These are phyloP conservation scores for Gillenia trifoliata DNA, from an alignment of 306 rosid genomes.

Conservation along the genomic window DNA sequence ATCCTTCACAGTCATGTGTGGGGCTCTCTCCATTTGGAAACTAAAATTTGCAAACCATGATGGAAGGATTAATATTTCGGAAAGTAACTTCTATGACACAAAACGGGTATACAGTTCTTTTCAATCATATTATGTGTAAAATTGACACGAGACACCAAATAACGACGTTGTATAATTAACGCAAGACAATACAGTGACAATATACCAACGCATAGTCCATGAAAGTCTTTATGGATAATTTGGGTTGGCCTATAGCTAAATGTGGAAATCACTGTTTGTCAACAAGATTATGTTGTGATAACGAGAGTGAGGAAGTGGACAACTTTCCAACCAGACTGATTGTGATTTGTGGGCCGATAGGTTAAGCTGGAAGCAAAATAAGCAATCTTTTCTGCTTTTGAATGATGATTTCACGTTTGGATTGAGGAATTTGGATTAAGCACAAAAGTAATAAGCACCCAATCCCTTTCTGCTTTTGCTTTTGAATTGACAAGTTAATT, in stretches of 20 bases:
- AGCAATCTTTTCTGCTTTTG: not conserved
- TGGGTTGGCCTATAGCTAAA: not conserved
- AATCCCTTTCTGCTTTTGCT: not conserved
- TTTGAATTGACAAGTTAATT: not conserved
- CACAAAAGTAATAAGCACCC: not conserved
- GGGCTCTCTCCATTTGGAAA: not conserved
- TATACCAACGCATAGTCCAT: not conserved
- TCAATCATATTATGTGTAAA: no score
- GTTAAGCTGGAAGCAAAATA: not conserved
- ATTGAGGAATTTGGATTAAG: not conserved
- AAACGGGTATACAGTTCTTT: no score
- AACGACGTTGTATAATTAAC: no score
- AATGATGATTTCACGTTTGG: not conserved
- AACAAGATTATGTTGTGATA: not conserved
- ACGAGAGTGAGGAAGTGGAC: not conserved
- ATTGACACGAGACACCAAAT: no score
- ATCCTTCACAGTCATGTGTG: not conserved
- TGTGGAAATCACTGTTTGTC: not conserved
- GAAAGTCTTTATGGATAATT: no score
- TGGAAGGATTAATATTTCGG: not conserved
- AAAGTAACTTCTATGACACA: no score
- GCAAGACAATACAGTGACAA: not conserved
- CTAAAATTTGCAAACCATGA: not conserved
- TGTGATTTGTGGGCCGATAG: not conserved
- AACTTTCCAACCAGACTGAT: not conserved